phyloP scores from a whole-genome alignment of 2,329 filamentous ascomycete genomes.

The Xylariomycetidae sp. region DNA sequence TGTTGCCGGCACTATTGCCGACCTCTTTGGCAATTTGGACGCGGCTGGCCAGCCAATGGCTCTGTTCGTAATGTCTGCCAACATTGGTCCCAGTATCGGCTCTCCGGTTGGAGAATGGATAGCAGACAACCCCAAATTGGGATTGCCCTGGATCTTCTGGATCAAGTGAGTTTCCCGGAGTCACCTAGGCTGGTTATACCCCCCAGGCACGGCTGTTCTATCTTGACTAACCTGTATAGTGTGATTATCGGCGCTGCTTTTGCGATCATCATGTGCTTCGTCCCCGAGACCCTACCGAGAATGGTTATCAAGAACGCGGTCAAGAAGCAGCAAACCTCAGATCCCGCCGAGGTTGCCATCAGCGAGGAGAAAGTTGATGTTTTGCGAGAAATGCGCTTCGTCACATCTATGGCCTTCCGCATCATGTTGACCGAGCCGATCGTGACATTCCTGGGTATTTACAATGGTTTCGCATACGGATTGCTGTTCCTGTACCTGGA shows the following conservation, averaged over 20 bases:
- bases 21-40: constrained; percentile 30
- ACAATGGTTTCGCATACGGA: constrained; percentile 37
- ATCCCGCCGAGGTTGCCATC: constrained; percentile 25
- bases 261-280: constrained; percentile 28
- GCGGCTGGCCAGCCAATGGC: constrained; percentile 37
- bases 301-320: constrained; percentile 30
- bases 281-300: constrained; percentile 34
- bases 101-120: constrained; percentile 35
- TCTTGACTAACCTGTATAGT: constrained; percentile 14
- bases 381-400: constrained; percentile 31
- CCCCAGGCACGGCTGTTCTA: too few relatives aligned
- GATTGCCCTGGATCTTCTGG: constrained; percentile 34
- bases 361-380: constrained; percentile 30
- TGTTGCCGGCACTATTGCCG: constrained; percentile 30
- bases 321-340: constrained; percentile 23
- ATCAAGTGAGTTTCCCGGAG: constrained; percentile 25
- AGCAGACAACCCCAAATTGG: constrained; percentile 27
- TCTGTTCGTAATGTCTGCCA: constrained; percentile 33
- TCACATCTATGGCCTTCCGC: constrained; percentile 34
- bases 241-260: constrained; percentile 33
- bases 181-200: neutral
- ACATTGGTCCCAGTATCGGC: constrained; percentile 33
- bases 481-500: constrained; percentile 36
- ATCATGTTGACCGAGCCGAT: constrained; percentile 38
- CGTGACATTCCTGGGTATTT: constrained; percentile 32